Evolutionary conservation across 441 rosid species (phyloP).

Genomic region (Euphorbia corollata): DNA sequence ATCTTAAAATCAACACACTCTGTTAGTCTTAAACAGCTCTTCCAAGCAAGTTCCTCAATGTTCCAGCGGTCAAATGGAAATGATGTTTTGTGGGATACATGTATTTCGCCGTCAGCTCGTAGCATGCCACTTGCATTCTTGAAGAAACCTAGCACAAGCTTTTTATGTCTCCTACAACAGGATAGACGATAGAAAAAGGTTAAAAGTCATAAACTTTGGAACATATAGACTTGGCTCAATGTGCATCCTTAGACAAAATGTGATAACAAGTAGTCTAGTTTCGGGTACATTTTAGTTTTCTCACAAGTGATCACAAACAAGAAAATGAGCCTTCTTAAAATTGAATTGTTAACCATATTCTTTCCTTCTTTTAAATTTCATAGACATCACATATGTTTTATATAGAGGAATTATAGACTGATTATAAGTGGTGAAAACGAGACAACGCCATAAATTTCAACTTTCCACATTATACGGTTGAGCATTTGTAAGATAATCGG

Average conservation of each 20-base stretch:
- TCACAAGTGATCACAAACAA: too few species aligned
- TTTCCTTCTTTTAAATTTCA: not conserved
- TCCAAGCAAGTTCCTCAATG: conserved; percentile 39
- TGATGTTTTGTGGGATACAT: conserved; percentile 48
- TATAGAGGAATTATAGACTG: not conserved
- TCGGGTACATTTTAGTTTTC: too few species aligned
- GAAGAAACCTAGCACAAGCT: conserved; percentile 37
- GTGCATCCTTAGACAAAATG: not conserved
- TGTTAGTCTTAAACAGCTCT: conserved; percentile 25
- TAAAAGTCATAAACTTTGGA: not conserved
- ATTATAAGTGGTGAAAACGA: not conserved
- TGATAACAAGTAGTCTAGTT: too few species aligned
- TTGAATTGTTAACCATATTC: not conserved
- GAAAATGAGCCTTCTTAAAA: not conserved
- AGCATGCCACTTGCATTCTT: conserved; percentile 40
- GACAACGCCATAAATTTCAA: too few species aligned
- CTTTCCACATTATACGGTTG: too few species aligned
- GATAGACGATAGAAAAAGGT: too few species aligned
- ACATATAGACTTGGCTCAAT: not conserved
- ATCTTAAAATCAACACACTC: conserved; percentile 26
- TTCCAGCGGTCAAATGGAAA: conserved; percentile 46
- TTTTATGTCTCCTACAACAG: conserved; percentile 35
- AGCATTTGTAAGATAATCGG: too few species aligned
- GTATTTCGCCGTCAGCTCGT: conserved; percentile 38
- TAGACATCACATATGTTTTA: not conserved